These are phyloP conservation scores for Globisporangium camurandrum DNA, from an alignment of 352 stramenopile species.

Conservation along the genomic window DNA sequence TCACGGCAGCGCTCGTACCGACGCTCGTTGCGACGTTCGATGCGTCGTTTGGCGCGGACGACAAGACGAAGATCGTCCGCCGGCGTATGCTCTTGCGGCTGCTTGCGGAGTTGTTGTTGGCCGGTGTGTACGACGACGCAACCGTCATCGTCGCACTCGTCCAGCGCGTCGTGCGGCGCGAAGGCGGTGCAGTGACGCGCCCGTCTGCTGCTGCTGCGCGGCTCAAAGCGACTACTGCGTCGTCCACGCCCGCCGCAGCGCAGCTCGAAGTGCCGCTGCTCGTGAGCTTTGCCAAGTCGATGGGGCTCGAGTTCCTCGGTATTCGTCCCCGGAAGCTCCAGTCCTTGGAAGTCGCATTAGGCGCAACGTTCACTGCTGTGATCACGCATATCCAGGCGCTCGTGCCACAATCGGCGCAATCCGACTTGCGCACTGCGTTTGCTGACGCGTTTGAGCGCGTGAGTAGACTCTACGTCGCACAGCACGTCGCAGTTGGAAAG, in stretches of 20 bases:
- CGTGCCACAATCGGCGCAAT: conserved; percentile 57
- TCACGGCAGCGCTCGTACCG: conserved; percentile 51
- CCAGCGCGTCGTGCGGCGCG: conserved; percentile 53
- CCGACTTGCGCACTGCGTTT: conserved; percentile 71
- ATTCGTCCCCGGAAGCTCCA: conserved; percentile 62
- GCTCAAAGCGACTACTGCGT: conserved; percentile 34
- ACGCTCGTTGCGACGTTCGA: conserved; percentile 56
- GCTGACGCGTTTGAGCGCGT: conserved; percentile 87
- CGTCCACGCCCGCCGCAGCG: conserved; percentile 12
- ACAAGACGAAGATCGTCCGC: conserved; percentile 73
- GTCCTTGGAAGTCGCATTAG: conserved; percentile 31
- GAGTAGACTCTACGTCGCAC: conserved; percentile 84
- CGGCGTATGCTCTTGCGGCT: conserved; percentile 69
- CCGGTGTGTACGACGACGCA: conserved; percentile 70
- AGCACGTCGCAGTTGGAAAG: conserved; percentile 87
- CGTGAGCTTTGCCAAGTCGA: conserved; percentile 92
- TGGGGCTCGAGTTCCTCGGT: conserved; percentile 85
- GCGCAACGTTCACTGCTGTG: conserved; percentile 31
- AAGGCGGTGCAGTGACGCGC: conserved; percentile 33
- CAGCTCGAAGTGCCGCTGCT: conserved; percentile 90
- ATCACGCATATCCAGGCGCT: conserved; percentile 28
- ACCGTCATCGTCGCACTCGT: conserved; percentile 74
- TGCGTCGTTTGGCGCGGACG: conserved; percentile 43
- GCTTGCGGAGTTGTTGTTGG: conserved; percentile 78
- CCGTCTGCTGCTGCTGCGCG: conserved; percentile 4